Base-by-base conservation (phyloP, 2,329 filamentous ascomycete genomes). In the Fusarium falciforme region DNA sequence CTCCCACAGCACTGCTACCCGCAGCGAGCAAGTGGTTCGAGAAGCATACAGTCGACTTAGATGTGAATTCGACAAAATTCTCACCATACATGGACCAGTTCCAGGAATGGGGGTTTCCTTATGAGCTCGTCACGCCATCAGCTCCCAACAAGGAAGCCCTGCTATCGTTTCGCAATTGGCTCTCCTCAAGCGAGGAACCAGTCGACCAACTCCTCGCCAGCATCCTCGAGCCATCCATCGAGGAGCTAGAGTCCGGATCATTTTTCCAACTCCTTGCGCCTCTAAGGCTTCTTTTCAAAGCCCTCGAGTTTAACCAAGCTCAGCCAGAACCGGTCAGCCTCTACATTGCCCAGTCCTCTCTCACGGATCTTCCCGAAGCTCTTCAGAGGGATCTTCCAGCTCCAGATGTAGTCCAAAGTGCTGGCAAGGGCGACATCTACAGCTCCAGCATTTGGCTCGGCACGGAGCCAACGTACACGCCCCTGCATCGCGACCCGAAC, bases 401-500 rank as follows among this genome's bases (percentile, higher is more conserved):
- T 0, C 95, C 95, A 0, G 80, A 85, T 0, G 78, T 95, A 5
- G 90, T 97, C 5, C 81, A 79, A 5, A 80, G 84, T 8, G 88
- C 90, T 2, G 93, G 93, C 0, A 93, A 89, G 75, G 94, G 94
- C 4, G 95, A 98, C 80, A 83, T 98, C n/a, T 98, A 98, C 80
- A 90, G 88, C 76, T 92, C 93, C 0, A 97, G 93, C 76, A 85
- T 98, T 49, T 99, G 96, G 96, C 88, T 98, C 14, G 96, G 96
- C 1, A 86, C 92, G 16, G 91, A 94, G 42, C 94, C 94, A 0
- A 98, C 95, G 0, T 95, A 94, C 76, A 98, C 96, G 1, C 95
- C 96, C 5, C 85, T 98, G 4, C 96, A 99, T 82, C 90, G 93
- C 64, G 96, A 99, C 78, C 96, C 96, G 0, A 98, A 98, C 78